phyloP scores from a whole-genome alignment of 2,329 filamentous ascomycete species.

The Tricladium varicosporioides region DNA sequence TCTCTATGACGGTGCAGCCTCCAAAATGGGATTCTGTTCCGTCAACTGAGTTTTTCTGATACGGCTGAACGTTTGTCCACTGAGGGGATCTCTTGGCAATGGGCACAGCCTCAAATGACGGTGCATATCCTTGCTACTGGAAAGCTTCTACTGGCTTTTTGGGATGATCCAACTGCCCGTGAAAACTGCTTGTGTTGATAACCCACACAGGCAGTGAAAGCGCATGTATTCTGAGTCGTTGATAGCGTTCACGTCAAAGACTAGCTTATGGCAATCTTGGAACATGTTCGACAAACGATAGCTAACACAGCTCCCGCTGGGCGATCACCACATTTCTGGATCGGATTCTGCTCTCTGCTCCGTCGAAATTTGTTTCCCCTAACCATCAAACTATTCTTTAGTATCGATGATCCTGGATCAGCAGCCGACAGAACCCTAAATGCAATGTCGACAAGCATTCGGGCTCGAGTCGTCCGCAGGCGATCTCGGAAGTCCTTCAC shows the following conservation, averaged over 20 bases:
- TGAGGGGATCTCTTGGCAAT: not conserved
- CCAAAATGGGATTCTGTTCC: not conserved
- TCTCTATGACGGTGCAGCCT: not conserved
- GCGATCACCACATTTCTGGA: not conserved
- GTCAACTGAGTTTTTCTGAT: not conserved
- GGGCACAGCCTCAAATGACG: not conserved
- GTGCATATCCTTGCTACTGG: not conserved
- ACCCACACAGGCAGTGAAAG: too few relatives aligned
- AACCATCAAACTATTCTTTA: not conserved
- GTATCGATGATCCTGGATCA: not conserved
- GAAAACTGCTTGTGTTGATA: too few relatives aligned
- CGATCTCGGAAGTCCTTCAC: conserved; percentile 13
- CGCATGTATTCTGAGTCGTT: not conserved
- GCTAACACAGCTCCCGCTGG: not conserved
- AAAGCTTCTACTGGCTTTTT: not conserved
- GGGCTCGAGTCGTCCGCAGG: not conserved
- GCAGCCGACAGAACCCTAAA: not conserved
- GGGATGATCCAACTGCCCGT: not conserved
- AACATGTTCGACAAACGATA: not conserved
- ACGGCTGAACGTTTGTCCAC: not conserved
- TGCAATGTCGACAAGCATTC: not conserved
- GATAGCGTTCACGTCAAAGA: not conserved
- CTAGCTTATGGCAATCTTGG: not conserved
- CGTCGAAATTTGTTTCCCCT: not conserved
- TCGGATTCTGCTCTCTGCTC: not conserved